Percentiles rank a stretch among this genome's conserved stretches.
Conservation (phyloP, 2,329 filamentous ascomycete genomes). For the Hypoxylon sp. region DNA sequence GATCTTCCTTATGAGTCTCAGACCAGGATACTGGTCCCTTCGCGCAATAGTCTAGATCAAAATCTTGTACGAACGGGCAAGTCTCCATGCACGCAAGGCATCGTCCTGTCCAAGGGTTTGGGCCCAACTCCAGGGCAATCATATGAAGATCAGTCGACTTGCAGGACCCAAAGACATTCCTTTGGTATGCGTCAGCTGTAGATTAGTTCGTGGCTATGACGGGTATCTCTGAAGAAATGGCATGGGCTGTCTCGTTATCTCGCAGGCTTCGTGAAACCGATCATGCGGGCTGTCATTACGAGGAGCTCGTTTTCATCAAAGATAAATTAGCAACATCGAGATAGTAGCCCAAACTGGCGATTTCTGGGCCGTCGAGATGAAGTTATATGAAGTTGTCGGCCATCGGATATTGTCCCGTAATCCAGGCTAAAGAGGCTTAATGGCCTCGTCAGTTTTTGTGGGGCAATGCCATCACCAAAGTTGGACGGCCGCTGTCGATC, state of each 20-base stretch:
- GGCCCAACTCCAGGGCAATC: constrained; percentile 15
- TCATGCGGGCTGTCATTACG: constrained; percentile 35
- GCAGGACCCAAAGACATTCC: background rate
- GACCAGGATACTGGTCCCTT: constrained; percentile 21
- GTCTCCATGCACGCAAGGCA: background rate
- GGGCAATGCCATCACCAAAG: constrained; percentile 36
- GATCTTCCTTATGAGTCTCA: constrained; percentile 4
- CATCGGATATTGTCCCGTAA: constrained; percentile 48
- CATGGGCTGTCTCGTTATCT: constrained; percentile 39
- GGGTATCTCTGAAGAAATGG: constrained; percentile 17
- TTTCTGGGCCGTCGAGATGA: constrained; percentile 47
- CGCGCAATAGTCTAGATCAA: constrained; percentile 13
- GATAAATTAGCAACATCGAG: constrained; percentile 38
- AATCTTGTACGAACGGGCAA: constrained; percentile 16
- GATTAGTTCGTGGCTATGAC: constrained; percentile 12
- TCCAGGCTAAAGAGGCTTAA: constrained; percentile 53
- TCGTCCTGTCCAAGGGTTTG: constrained; percentile 18
- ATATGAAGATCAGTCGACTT: constrained; percentile 30
- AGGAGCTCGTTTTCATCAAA: constrained; percentile 41
- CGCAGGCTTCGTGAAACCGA: constrained; percentile 22
- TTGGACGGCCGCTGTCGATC: constrained; percentile 33
- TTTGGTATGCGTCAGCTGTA: constrained; percentile 9
- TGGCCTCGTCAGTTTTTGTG: constrained; percentile 46
- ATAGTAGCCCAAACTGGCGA: constrained; percentile 34
- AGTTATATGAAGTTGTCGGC: constrained; percentile 49